Percentiles rank a stretch among this genome's conserved stretches.
Conservation (phyloP, 768 basidiomycete genomes). For the Lyophyllum atratum region DNA sequence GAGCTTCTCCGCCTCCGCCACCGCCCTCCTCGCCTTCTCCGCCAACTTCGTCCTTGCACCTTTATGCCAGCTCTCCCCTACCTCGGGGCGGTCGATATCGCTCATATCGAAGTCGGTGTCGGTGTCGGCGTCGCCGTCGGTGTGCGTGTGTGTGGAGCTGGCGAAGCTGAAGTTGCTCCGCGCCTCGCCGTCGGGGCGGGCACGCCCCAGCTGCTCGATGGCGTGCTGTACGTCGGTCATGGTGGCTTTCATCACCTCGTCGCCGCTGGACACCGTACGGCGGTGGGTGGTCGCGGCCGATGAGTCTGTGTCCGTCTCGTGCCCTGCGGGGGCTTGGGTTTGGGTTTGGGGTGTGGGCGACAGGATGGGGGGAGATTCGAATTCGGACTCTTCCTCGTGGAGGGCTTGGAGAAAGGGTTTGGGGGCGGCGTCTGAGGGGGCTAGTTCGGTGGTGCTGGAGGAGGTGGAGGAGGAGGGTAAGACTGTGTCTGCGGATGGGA, state of each 20-base stretch:
- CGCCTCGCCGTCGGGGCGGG: constrained; percentile 51
- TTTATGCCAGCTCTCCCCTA: constrained; percentile 63
- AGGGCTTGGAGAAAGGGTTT: constrained; percentile 42
- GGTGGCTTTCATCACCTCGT: constrained; percentile 81
- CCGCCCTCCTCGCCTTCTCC: constrained; percentile 63
- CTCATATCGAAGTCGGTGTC: constrained; percentile 54
- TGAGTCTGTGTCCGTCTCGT: constrained; percentile 25
- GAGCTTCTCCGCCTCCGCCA: constrained; percentile 56
- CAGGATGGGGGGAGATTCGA: constrained; percentile 33
- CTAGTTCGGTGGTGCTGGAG: constrained; percentile 16
- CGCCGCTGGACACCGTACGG: constrained; percentile 27
- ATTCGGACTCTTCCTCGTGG: constrained; percentile 49
- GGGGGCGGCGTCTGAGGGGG: constrained; percentile 14
- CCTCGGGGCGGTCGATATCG: constrained; percentile 45
- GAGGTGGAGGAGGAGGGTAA: constrained; percentile 26
- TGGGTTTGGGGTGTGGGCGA: constrained; percentile 41
- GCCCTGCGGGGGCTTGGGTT: constrained; percentile 28
- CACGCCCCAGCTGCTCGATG: constrained; percentile 79
- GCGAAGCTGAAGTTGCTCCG: constrained; percentile 77
- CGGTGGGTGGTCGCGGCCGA: constrained; percentile 22
- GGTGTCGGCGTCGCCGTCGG: constrained; percentile 60
- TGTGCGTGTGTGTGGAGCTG: constrained; percentile 62
- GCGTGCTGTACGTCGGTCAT: constrained; percentile 90
- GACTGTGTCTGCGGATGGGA: constrained; percentile 34
- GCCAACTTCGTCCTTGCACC: constrained; percentile 67